Conservation (phyloP, 257 asterid species). For the Coffea eugenioides region DNA sequence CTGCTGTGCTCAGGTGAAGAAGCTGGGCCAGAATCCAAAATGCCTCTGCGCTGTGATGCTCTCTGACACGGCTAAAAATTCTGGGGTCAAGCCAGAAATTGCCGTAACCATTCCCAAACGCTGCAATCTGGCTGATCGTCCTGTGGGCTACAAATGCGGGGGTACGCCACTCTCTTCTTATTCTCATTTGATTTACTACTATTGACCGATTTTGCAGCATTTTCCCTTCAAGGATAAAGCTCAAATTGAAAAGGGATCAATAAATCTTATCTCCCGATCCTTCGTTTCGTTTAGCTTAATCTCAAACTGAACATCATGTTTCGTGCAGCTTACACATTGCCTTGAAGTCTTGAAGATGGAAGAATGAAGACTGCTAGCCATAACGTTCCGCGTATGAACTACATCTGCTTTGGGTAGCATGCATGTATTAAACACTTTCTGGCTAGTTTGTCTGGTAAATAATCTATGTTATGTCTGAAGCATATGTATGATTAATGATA, state of each 20-base stretch:
- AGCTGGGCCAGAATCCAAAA: conserved; percentile 47
- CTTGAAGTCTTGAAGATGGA: conserved; percentile 49
- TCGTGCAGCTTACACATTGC: conserved; percentile 58
- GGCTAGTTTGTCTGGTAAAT: background rate
- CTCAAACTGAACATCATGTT: background rate
- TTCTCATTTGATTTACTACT: background rate
- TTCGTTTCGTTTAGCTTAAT: background rate
- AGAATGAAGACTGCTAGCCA: conserved; percentile 18
- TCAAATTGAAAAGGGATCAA: no score
- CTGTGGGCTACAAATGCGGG: conserved; percentile 77
- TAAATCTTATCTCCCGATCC: no score
- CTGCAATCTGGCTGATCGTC: conserved; percentile 67
- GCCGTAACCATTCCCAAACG: conserved; percentile 72
- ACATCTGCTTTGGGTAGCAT: conserved; percentile 3
- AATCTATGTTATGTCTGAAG: background rate
- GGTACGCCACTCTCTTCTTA: conserved; percentile 23
- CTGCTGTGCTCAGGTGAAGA: conserved; percentile 59
- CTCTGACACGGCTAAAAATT: conserved; percentile 55
- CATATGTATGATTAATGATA: background rate
- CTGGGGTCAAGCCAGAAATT: conserved; percentile 51
- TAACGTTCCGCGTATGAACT: background rate
- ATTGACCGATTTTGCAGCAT: background rate
- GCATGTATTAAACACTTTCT: background rate
- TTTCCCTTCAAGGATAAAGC: background rate
- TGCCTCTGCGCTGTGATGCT: conserved; percentile 80